Percentiles rank a stretch among this genome's conserved stretches.
Conservation (phyloP, 2,329 filamentous ascomycete genomes). For the Colletotrichum sp. region DNA sequence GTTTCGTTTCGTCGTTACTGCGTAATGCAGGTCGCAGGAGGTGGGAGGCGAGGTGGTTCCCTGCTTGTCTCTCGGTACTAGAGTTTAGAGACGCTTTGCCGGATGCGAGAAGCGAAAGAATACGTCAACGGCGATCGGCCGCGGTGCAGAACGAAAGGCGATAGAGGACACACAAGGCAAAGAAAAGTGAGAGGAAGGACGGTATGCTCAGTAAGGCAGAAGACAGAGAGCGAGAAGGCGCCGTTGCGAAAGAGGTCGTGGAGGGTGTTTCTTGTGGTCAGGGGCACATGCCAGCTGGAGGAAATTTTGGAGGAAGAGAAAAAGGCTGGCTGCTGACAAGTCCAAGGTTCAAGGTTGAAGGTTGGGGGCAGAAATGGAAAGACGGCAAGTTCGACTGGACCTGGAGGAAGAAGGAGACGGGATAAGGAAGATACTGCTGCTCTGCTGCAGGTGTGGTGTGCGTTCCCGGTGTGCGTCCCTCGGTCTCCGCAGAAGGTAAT, state of each 20-base stretch:
- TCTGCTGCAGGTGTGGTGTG: not conserved
- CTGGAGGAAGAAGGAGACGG: not conserved
- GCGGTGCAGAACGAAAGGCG: not conserved
- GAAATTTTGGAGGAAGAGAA: conserved; percentile 12
- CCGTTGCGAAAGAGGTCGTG: not conserved
- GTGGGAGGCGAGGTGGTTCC: not conserved
- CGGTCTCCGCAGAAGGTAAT: conserved; percentile 1
- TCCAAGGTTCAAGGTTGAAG: conserved; percentile 11
- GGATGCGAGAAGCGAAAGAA: conserved; percentile 14
- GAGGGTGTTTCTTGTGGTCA: conserved; percentile 6
- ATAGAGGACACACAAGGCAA: not conserved
- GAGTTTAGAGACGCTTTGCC: conserved; percentile 4
- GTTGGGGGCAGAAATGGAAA: not conserved
- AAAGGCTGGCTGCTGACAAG: conserved; percentile 16
- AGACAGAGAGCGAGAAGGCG: not conserved
- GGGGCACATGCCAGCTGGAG: conserved; percentile 21
- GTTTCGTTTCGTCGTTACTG: conserved; percentile 23
- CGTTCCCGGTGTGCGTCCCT: not conserved
- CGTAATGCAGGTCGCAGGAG: conserved; percentile 12
- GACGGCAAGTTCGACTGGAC: not conserved
- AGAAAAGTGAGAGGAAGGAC: not conserved
- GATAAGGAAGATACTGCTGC: not conserved
- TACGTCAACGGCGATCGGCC: conserved; percentile 13
- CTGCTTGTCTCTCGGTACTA: not conserved
- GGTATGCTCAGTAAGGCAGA: not conserved